Evolutionary conservation across 2,329 filamentous ascomycete genomes (phyloP).

Genomic region (Colletotrichum eleusines): DNA sequence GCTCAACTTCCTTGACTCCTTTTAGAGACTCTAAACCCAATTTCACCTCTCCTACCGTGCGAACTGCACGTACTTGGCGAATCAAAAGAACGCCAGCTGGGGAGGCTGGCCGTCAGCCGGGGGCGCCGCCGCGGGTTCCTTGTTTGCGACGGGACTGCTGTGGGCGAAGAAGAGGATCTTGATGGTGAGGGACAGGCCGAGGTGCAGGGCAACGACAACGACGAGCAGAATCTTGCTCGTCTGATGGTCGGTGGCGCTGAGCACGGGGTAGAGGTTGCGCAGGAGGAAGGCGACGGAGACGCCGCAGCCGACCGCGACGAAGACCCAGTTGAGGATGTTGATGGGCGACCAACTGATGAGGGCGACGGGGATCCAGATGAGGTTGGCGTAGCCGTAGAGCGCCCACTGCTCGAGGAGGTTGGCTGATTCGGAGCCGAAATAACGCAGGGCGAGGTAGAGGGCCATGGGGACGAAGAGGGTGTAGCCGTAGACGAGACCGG

Average conservation of each 20-base stretch:
- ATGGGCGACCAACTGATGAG: constrained; percentile 91
- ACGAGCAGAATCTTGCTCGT: constrained; percentile 90
- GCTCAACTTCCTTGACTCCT: constrained; percentile 2
- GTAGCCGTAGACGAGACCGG: constrained; percentile 95
- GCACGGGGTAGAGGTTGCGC: constrained; percentile 89
- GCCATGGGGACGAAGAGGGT: constrained; percentile 86
- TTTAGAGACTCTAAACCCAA: neutral
- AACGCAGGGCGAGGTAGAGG: constrained; percentile 89
- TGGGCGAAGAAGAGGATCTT: constrained; percentile 97
- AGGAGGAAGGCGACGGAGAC: constrained; percentile 86
- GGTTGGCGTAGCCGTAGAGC: constrained; percentile 94
- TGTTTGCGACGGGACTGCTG: constrained; percentile 65
- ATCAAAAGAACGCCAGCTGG: constrained; percentile 31
- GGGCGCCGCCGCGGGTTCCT: constrained; percentile 29
- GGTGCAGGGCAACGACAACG: constrained; percentile 85
- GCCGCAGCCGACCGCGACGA: constrained; percentile 88
- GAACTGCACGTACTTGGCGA: neutral
- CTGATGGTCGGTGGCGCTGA: constrained; percentile 92
- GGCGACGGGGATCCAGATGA: constrained; percentile 97
- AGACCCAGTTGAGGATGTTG: constrained; percentile 90
- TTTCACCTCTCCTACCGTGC: neutral
- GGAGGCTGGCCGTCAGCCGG: constrained; percentile 36
- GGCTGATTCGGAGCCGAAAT: constrained; percentile 94
- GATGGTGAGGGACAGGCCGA: constrained; percentile 91
- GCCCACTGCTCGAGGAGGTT: constrained; percentile 96